Evolutionary conservation across 108 stramenopile genomes (phyloP), one percentile per base, ranked within the genome.

Genomic region (Skeletonema marinoi): DNA sequence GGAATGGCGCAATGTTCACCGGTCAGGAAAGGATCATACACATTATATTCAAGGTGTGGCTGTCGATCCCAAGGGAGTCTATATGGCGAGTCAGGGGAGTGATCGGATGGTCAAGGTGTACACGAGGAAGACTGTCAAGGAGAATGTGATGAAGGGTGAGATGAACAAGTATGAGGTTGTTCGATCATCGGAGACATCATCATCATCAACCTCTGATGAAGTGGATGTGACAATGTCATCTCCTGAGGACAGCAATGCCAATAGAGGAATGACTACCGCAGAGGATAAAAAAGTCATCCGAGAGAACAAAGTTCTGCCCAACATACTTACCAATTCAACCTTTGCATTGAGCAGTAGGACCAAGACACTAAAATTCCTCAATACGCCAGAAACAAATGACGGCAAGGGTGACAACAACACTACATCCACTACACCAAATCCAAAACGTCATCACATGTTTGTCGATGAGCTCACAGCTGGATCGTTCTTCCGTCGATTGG

Each of bases 401-500:
- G 32, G 48, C 5, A 25, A 39, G n/a, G 48, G 32, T 3, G 16
- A 72, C 32, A 60, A 9, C 61, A 80, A 61, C 58, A 61, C 77
- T 25, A 42, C 39, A 41, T 39, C 36, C 29, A 59, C 48, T 21
- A 39, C 56, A 17, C 10, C 35, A 29, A 65, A 62, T 19, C 54
- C 51, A 12, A 78, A 68, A 38, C 69, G 66, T n/a, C 77, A 73
- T 16, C 79, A 92, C 35, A 83, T 93, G 60, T 98, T 96, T 81
- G 96, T 86, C 11, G 97, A 97, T 76, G 97, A 97, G 73, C 78
- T 95, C 1, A 93, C 91, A 5, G 78, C 90, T 46, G 88, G 94
- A 66, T 92, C 90, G 39, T 98, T 97, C 77, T 98, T 98, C 77
- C 88, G 98, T 50, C 84, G 98, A 38, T 85, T 97, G 59, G 62